Percentiles rank a stretch among this genome's conserved stretches.
Evolutionary conservation across 345 rosid species (phyloP).

Genomic region (Mangifera indica): DNA sequence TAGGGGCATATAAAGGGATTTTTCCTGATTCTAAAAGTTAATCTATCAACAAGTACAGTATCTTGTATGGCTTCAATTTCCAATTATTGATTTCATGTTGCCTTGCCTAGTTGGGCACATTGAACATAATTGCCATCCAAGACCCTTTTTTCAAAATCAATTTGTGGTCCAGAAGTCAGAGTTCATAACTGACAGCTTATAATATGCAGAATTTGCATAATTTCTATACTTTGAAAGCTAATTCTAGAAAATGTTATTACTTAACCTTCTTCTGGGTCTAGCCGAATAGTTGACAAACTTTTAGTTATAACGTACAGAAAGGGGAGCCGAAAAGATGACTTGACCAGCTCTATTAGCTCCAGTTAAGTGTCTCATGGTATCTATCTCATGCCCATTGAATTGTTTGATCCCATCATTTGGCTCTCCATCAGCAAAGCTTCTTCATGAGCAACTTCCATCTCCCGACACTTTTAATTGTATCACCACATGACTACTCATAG

Average conservation of each 20-base stretch:
- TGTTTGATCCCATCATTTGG: conserved; percentile 1
- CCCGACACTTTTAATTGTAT: conserved; percentile 32
- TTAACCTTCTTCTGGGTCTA: background rate
- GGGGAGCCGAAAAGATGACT: background rate
- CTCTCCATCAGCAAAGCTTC: background rate
- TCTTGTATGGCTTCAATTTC: too few relatives aligned
- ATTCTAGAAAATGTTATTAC: background rate
- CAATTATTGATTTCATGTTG: too few relatives aligned
- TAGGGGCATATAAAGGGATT: too few relatives aligned
- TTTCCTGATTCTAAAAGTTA: too few relatives aligned
- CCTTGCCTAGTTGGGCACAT: too few relatives aligned
- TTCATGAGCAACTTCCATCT: conserved; percentile 17
- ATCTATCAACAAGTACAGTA: too few relatives aligned
- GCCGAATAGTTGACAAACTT: background rate
- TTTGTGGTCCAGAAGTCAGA: too few relatives aligned
- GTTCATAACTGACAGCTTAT: too few relatives aligned
- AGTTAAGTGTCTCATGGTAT: too few relatives aligned
- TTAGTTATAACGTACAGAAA: background rate
- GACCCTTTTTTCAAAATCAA: too few relatives aligned
- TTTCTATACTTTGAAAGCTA: background rate
- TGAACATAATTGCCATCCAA: too few relatives aligned
- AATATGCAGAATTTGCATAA: background rate
- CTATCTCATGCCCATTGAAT: conserved; percentile 12
- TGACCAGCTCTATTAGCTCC: background rate
- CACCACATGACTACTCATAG: conserved; percentile 33